These are phyloP conservation scores for Talaromyces liani DNA, from an alignment of 495 filamentous ascomycete species.

Conservation along the genomic window DNA sequence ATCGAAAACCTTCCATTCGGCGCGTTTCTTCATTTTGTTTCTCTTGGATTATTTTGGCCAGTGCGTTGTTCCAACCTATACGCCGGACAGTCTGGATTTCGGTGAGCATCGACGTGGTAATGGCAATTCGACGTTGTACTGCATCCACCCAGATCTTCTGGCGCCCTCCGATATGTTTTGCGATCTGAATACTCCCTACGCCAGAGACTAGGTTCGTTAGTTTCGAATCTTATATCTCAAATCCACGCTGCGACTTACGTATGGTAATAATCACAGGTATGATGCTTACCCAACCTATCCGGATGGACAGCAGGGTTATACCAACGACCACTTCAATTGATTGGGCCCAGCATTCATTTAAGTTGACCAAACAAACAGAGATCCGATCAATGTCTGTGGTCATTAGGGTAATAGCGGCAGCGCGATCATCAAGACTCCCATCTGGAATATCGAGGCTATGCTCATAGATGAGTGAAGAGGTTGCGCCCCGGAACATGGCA, in stretches of 20 bases:
- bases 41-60: slow-evolving; percentile 33
- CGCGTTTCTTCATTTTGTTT: slow-evolving; percentile 49
- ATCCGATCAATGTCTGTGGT: slow-evolving; percentile 48
- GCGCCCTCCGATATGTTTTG: slow-evolving; percentile 34
- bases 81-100: slow-evolving; percentile 53
- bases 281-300: slow-evolving; percentile 37
- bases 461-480: slow-evolving; percentile 50
- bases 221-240: not conserved
- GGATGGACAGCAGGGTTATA: slow-evolving; percentile 38
- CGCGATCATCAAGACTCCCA: slow-evolving; percentile 31
- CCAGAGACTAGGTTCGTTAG: not conserved
- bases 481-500: slow-evolving; percentile 51
- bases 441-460: slow-evolving; percentile 35
- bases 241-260: slow-evolving; percentile 23
- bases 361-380: slow-evolving; percentile 23
- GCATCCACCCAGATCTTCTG: slow-evolving; percentile 44
- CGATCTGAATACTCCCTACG: slow-evolving; percentile 24
- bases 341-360: slow-evolving; percentile 47
- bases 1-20: slow-evolving; percentile 47
- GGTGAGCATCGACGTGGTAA: slow-evolving; percentile 43
- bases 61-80: slow-evolving; percentile 31
- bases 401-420: slow-evolving; percentile 47
- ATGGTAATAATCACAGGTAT: slow-evolving; percentile 37
- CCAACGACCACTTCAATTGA: slow-evolving; percentile 47
- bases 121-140: slow-evolving; percentile 49